Evolutionary conservation across 345 rosid species (phyloP), one percentile per base, ranked within the genome.

Genomic region (Hevea brasiliensis): DNA sequence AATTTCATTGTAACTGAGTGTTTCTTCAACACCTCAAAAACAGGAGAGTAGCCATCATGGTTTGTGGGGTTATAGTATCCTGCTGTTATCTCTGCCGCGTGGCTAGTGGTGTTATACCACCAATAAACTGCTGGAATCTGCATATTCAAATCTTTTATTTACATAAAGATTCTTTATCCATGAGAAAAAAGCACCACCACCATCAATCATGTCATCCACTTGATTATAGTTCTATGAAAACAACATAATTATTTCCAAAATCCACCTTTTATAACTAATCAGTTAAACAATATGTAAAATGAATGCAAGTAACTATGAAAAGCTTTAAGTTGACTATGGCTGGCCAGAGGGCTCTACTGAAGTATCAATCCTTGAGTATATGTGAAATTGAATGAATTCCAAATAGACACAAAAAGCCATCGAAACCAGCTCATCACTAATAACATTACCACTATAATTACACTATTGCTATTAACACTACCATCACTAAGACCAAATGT

Each of bases 61-160:
- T 94, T 94, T 40, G 92, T 80, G 42, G 98, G 88, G 76, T 94
- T 92, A 68, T 89, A 76, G 85, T 89, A 94, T 79, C 98, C 98
- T 20, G 97, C 93, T 23, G 97, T 90, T 71, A 90, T 81, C 76
- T 94, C 98, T 54, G 97, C 93, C 50, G 97, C 93, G 79, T 94
- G 98, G 77, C 98, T 94, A 37, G 89, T 74, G 70, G 95, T 84
- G 82, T 84, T 92, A 84, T 90, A 90, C 84, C 97, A 92, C 98
- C 98, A 94, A 79, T 88, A 88, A 78, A 92, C 80, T 26, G 91
- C 90, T 73, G 98, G 98, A 81, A 94, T 82, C 98, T 94, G 86
- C 81, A 82, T 21, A 75, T 66, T 56, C 72, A 55, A 61, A 74
- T 61, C 63, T 62, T 45, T 73, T 15, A 24, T 67, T 37, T 12